phyloP scores from a whole-genome alignment of 2,329 filamentous ascomycete species.

The Fusarium anguioides region DNA sequence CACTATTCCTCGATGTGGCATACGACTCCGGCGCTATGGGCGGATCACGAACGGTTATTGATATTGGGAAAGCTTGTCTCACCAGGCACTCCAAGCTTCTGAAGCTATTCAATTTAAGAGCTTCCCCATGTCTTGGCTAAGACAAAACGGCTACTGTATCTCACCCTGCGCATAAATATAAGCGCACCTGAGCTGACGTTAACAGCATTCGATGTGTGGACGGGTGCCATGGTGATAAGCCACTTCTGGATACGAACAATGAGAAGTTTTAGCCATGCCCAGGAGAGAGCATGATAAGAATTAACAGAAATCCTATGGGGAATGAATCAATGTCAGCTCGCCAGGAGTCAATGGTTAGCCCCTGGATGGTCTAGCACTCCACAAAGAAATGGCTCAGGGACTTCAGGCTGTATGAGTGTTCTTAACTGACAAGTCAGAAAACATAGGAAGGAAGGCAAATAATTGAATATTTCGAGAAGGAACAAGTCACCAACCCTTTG shows the following conservation, averaged over 20 bases:
- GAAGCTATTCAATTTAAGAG: neutral
- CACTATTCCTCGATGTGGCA: constrained; percentile 14
- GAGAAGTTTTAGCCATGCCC: neutral
- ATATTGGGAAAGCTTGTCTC: constrained; percentile 1
- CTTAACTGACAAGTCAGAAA: neutral
- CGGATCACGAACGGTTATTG: constrained; percentile 13
- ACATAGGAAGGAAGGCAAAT: neutral
- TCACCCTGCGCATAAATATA: neutral
- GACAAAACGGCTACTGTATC: neutral
- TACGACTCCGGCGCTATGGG: neutral
- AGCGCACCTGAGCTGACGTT: neutral
- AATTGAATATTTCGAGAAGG: neutral
- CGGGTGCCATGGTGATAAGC: neutral
- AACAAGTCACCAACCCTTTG: neutral
- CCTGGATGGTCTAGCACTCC: too few species aligned
- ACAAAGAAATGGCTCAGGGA: neutral
- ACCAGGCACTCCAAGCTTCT: neutral
- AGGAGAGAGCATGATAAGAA: neutral
- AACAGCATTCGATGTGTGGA: neutral
- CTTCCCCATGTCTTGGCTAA: neutral
- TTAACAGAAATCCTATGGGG: neutral
- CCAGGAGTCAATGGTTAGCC: neutral
- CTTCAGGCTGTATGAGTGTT: neutral
- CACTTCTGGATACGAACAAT: neutral
- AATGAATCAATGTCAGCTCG: neutral